Conservation (phyloP, 2,329 filamentous ascomycete genomes). For the Exophiala oligosperma region DNA sequence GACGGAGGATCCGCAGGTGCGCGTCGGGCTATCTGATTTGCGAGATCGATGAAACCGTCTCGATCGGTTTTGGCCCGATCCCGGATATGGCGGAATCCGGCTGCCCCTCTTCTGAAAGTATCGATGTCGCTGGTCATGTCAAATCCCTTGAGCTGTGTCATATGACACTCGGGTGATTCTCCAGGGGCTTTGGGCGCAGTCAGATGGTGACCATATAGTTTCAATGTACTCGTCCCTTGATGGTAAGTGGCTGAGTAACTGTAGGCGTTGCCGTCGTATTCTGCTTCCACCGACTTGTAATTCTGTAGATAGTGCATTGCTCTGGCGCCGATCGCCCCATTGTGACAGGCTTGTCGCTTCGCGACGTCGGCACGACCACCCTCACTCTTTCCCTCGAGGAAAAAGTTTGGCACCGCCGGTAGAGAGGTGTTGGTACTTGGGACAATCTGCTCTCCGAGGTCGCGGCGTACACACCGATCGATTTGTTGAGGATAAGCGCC, state of each 20-base stretch:
- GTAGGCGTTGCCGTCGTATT: conserved; percentile 43
- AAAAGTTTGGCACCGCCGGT: conserved; percentile 44
- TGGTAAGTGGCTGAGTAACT: conserved; percentile 35
- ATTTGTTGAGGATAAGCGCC: conserved; percentile 34
- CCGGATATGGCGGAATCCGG: conserved; percentile 44
- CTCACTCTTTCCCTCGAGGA: conserved; percentile 42
- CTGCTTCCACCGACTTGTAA: conserved; percentile 33
- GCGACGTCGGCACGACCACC: conserved; percentile 35
- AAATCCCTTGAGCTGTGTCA: conserved; percentile 37
- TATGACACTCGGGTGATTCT: conserved; percentile 39
- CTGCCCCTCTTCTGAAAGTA: background rate
- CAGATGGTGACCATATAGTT: conserved; percentile 42
- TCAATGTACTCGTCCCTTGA: conserved; percentile 39
- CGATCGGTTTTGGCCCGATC: conserved; percentile 41
- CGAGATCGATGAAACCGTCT: conserved; percentile 35
- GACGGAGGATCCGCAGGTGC: no score
- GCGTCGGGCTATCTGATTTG: conserved; percentile 29
- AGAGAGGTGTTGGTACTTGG: conserved; percentile 33
- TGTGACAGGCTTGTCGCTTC: conserved; percentile 38
- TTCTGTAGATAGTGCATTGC: conserved; percentile 34
- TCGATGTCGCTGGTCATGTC: conserved; percentile 32
- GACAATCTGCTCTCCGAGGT: conserved; percentile 30
- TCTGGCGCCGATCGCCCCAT: conserved; percentile 38
- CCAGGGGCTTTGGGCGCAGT: conserved; percentile 34
- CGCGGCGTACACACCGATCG: conserved; percentile 30